phyloP scores from a whole-genome alignment of 2,329 filamentous ascomycete genomes.

The Dactylonectria macrodidyma region DNA sequence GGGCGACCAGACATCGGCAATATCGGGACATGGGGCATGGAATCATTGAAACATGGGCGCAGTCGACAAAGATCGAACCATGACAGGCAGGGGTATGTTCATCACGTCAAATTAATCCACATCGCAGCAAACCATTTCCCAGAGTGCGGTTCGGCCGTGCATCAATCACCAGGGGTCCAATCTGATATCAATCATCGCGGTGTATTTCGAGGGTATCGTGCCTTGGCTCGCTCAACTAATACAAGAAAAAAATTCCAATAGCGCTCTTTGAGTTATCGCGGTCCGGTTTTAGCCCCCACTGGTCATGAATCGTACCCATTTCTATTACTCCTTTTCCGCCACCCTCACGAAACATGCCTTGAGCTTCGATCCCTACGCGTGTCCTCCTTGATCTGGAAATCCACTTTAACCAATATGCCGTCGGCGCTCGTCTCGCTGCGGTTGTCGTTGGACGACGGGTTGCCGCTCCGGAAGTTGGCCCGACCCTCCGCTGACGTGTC shows the following conservation, averaged over 20 bases:
- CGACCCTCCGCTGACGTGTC: constrained; percentile 45
- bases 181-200: background rate
- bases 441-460: constrained; percentile 41
- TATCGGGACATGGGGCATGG: background rate
- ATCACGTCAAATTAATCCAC: background rate
- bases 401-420: constrained; percentile 54
- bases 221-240: background rate
- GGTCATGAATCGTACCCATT: constrained; percentile 12
- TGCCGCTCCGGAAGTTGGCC: constrained; percentile 39
- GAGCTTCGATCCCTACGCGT: background rate
- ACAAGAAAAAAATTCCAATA: background rate
- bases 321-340: background rate
- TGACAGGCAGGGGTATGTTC: background rate
- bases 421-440: constrained; percentile 46
- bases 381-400: constrained; percentile 54
- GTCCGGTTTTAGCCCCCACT: background rate
- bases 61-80: background rate
- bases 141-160: background rate
- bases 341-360: background rate
- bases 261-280: background rate
- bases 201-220: background rate
- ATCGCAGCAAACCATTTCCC: background rate
- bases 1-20: background rate
- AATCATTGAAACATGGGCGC: background rate
- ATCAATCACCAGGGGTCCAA: background rate